These are phyloP conservation scores for Podaxis carcinomalis DNA, from an alignment of 768 basidiomycete genomes.

Conservation along the genomic window DNA sequence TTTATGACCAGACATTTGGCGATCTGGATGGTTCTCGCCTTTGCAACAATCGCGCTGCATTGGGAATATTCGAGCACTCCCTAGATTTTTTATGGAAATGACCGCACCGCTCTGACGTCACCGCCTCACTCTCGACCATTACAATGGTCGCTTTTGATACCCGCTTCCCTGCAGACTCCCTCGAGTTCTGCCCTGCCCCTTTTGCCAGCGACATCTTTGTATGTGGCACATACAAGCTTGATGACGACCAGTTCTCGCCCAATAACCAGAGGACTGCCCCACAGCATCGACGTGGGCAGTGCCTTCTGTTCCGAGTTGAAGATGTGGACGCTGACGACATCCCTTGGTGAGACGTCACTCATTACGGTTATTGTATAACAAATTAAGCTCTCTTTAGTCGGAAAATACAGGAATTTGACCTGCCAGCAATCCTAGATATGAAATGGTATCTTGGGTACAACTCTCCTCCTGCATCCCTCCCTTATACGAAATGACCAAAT, in stretches of 20 bases:
- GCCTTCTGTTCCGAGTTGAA: constrained; percentile 58
- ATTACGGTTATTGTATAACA: neutral
- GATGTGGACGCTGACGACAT: constrained; percentile 21
- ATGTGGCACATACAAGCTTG: constrained; percentile 90
- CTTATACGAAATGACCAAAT: neutral
- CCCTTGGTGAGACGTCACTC: constrained; percentile 28
- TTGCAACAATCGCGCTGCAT: neutral
- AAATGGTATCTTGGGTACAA: constrained; percentile 68
- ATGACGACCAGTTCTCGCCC: constrained; percentile 26
- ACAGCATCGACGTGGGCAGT: constrained; percentile 57
- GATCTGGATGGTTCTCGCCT: neutral
- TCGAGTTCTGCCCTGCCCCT: constrained; percentile 85
- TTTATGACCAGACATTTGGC: constrained; percentile 5
- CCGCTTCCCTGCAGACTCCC: constrained; percentile 79
- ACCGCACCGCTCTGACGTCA: constrained; percentile 6
- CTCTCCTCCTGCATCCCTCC: neutral
- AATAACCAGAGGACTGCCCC: constrained; percentile 12
- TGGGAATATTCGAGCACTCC: neutral
- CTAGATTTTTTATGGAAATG: neutral
- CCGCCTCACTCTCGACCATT: neutral
- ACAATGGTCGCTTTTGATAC: constrained; percentile 46
- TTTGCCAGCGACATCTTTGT: constrained; percentile 61
- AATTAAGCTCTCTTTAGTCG: constrained; percentile 29
- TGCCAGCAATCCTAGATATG: constrained; percentile 87
- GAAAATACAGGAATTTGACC: constrained; percentile 61